These are phyloP conservation scores for Pholiota microspora DNA, from an alignment of 768 basidiomycete genomes.

Conservation along the genomic window DNA sequence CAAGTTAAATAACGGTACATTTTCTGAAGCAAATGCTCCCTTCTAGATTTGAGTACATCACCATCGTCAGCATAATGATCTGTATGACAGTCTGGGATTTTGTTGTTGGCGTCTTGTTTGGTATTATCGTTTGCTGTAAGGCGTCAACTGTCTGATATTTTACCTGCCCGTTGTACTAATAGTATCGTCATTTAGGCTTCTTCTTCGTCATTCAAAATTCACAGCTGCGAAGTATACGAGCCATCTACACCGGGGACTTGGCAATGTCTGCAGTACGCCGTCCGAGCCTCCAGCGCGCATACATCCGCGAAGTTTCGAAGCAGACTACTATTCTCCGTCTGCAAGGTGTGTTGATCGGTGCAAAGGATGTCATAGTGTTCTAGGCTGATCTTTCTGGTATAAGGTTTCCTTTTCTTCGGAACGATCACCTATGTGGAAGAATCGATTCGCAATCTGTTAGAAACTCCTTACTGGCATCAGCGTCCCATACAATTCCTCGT, in stretches of 20 bases:
- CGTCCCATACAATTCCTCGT: constrained; percentile 89
- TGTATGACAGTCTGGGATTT: constrained; percentile 96
- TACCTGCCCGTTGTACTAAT: background rate
- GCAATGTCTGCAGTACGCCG: constrained; percentile 90
- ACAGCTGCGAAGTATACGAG: constrained; percentile 78
- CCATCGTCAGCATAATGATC: constrained; percentile 82
- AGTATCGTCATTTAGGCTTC: constrained; percentile 48
- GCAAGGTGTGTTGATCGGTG: constrained; percentile 54
- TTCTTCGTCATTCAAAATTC: constrained; percentile 99
- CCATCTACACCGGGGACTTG: constrained; percentile 77
- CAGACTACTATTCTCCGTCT: constrained; percentile 87
- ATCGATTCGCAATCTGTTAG: constrained; percentile 73
- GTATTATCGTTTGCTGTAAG: constrained; percentile 88
- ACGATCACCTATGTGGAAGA: constrained; percentile 92
- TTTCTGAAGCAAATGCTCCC: constrained; percentile 1
- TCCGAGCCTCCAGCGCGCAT: constrained; percentile 82
- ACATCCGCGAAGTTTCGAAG: constrained; percentile 88
- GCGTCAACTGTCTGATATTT: constrained; percentile 4
- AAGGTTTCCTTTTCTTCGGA: constrained; percentile 88
- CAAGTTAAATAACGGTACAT: background rate
- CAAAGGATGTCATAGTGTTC: background rate
- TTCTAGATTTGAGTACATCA: constrained; percentile 71
- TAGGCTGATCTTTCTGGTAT: background rate
- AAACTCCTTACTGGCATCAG: constrained; percentile 64
- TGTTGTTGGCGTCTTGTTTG: constrained; percentile 89